A percentile compares a stretch with the other conserved stretches of the same genome.
Conservation (phyloP, 768 basidiomycete genomes). For the Strobilomyces dryophilus region DNA sequence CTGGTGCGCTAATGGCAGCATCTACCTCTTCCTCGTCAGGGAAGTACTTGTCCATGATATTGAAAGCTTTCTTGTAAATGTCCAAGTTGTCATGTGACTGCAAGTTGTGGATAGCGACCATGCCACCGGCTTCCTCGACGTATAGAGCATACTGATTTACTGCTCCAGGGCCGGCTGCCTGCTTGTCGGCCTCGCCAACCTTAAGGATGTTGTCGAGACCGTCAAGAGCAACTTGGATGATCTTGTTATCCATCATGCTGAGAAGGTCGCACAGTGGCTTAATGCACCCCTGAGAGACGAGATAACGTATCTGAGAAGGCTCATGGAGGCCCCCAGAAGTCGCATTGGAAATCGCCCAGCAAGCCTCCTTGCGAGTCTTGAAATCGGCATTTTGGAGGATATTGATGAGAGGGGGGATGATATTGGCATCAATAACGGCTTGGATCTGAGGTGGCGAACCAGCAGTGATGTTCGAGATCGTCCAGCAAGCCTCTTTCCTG, state of each 20-base stretch:
- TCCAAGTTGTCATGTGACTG: constrained; percentile 99
- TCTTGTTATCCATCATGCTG: constrained; percentile 99
- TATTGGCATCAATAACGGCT: constrained; percentile 95
- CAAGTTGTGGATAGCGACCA: constrained; percentile 98
- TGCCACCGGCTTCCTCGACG: constrained; percentile 98
- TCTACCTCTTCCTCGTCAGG: constrained; percentile 95
- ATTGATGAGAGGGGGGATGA: constrained; percentile 97
- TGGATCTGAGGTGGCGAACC: constrained; percentile 97
- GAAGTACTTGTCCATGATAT: constrained; percentile 98
- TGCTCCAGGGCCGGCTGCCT: constrained; percentile 72
- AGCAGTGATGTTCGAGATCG: constrained; percentile 97
- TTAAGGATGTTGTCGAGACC: constrained; percentile 98
- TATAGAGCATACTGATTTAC: constrained; percentile 91
- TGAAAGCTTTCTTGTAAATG: constrained; percentile 99
- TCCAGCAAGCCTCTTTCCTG: constrained; percentile 99
- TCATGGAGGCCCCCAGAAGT: constrained; percentile 97
- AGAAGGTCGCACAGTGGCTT: constrained; percentile 97
- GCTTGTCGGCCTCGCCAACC: constrained; percentile 94
- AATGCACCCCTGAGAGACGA: constrained; percentile 96
- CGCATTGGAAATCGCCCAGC: constrained; percentile 99
- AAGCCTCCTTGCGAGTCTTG: constrained; percentile 99
- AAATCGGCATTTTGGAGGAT: constrained; percentile 97
- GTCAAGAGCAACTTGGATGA: constrained; percentile 96
- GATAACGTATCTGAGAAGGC: constrained; percentile 95
- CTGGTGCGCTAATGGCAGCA: constrained; percentile 72